A percentile compares a stretch with the other conserved stretches of the same genome.
phyloP scores from a whole-genome alignment of 345 rosid genomes.

The Citrus hindsii region DNA sequence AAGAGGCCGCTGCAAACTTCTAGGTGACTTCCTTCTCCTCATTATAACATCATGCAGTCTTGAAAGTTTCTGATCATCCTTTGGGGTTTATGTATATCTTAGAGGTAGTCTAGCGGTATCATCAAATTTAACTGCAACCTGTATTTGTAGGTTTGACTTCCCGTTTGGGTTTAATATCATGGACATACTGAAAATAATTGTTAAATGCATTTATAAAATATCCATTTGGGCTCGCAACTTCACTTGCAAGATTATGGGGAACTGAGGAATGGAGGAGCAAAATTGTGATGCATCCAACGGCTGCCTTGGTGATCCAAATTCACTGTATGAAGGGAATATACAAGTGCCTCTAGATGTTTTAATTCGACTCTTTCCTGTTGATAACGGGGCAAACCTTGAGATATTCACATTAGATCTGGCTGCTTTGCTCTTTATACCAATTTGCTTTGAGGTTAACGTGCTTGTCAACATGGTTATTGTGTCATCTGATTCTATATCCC shows the following conservation, averaged over 20 bases:
- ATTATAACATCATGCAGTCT: too few species aligned
- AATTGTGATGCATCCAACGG: background rate
- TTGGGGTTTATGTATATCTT: too few species aligned
- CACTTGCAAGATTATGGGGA: background rate
- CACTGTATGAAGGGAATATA: background rate
- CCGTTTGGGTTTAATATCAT: too few species aligned
- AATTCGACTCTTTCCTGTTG: background rate
- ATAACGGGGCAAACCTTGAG: background rate
- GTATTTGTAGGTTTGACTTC: too few species aligned
- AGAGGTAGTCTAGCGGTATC: too few species aligned
- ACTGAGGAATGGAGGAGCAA: background rate
- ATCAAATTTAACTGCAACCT: too few species aligned
- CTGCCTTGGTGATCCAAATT: background rate
- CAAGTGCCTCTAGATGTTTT: background rate
- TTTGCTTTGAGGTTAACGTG: background rate
- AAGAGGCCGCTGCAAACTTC: too few species aligned
- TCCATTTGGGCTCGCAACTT: too few species aligned
- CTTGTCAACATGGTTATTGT: background rate
- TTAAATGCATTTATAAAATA: too few species aligned
- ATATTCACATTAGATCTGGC: background rate
- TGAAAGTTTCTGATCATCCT: too few species aligned
- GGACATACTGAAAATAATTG: too few species aligned
- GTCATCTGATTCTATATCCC: background rate
- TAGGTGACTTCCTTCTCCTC: too few species aligned
- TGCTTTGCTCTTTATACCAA: background rate